These are phyloP conservation scores for Diplogelasinospora grovesii DNA, from an alignment of 495 filamentous ascomycete species.

Conservation along the genomic window DNA sequence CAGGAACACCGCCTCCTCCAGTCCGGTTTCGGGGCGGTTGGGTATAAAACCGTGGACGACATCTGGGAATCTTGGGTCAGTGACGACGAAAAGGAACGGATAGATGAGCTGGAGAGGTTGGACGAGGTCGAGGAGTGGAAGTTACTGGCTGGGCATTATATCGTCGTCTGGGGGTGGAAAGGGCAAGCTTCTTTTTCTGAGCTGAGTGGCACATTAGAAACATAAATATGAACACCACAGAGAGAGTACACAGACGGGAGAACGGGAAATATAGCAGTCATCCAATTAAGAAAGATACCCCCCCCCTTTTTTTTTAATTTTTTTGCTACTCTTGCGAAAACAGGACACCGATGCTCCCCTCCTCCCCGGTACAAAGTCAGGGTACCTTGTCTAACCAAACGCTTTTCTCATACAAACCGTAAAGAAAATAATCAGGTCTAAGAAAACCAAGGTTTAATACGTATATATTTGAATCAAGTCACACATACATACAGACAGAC, in stretches of 20 bases:
- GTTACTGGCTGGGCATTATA: conserved; percentile 82
- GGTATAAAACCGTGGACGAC: conserved; percentile 55
- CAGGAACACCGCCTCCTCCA: conserved; percentile 58
- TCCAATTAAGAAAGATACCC: no score
- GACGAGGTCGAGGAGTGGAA: conserved; percentile 97
- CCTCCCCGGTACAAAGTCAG: no score
- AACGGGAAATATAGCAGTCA: no score
- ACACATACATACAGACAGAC: no score
- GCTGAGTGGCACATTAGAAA: conserved; percentile 3
- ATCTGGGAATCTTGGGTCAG: conserved; percentile 72
- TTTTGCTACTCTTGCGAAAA: no score
- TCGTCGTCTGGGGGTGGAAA: conserved; percentile 68
- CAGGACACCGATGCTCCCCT: no score
- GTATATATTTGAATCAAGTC: no score
- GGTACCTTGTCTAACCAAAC: no score
- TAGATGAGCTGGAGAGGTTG: conserved; percentile 74
- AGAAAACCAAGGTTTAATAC: no score
- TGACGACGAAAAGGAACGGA: conserved; percentile 68
- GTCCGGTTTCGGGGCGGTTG: conserved; percentile 57
- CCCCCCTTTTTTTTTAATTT: no score
- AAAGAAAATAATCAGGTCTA: no score
- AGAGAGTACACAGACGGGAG: not conserved
- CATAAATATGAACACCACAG: not conserved
- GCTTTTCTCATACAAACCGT: no score
- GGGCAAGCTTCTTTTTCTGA: conserved; percentile 27